Conservation (phyloP, 2,329 filamentous ascomycete species). For the Trichoderma atrobrunneum region DNA sequence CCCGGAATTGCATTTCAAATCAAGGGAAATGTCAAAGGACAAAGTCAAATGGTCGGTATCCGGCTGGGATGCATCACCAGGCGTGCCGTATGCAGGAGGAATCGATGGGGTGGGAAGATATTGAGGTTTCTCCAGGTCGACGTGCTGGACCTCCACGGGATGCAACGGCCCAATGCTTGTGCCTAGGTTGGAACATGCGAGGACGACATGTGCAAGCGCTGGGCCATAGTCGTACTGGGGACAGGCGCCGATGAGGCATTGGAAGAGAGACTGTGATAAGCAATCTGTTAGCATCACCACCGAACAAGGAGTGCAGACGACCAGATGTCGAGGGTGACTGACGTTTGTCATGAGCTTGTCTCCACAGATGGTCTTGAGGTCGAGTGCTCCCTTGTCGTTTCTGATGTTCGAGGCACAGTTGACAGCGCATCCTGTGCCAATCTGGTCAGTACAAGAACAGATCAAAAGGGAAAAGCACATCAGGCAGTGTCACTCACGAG, state of each 20-base stretch:
- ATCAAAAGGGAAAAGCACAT: not conserved
- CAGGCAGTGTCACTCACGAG: not conserved
- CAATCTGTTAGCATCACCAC: not conserved
- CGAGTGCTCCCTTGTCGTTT: slow-evolving; percentile 19
- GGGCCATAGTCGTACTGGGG: slow-evolving; percentile 29
- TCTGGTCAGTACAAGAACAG: not conserved
- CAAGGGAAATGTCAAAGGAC: slow-evolving; percentile 27
- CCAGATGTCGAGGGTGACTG: not conserved
- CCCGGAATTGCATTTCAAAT: slow-evolving; percentile 31
- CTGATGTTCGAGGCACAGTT: slow-evolving; percentile 24
- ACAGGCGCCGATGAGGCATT: slow-evolving; percentile 32
- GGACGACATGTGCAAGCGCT: slow-evolving; percentile 30
- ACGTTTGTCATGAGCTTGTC: slow-evolving; percentile 20
- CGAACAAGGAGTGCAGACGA: not conserved
- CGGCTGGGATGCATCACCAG: not conserved
- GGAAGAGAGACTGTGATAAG: slow-evolving; percentile 29
- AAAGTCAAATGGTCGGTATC: slow-evolving; percentile 11
- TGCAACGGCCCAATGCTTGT: slow-evolving; percentile 30
- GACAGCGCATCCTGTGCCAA: slow-evolving; percentile 22
- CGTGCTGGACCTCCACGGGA: slow-evolving; percentile 30
- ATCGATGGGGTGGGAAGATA: slow-evolving; percentile 2
- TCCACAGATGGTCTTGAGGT: slow-evolving; percentile 23
- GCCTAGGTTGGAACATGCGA: slow-evolving; percentile 29
- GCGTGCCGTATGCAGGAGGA: slow-evolving; percentile 4
- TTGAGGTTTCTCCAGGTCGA: slow-evolving; percentile 17